Base-by-base conservation (phyloP, 73 alveolate genomes). In the Effrenium voratum region DNA sequence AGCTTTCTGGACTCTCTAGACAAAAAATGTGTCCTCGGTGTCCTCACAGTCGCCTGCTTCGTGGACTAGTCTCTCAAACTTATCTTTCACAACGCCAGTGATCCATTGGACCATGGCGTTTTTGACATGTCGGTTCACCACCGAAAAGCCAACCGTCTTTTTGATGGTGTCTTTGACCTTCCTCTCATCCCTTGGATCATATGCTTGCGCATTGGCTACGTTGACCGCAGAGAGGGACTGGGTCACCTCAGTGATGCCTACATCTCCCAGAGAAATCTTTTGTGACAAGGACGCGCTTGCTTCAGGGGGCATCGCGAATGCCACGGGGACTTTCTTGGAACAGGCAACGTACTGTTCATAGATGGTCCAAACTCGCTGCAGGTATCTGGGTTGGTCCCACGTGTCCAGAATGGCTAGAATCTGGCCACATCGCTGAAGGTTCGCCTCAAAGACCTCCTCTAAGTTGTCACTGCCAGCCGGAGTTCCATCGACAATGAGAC, bases 321-420 rank as follows among this genome's bases (percentile, higher is more conserved):
- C 59, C 50, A 87, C 95, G 45, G 76, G 84, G 5, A 87, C 40
- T 36, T 87, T 46, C 95, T 44, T 36, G 52, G 70, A 3, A 84
- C 95, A 87, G 5, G 95, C 95, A 30, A 63, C 84, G 72, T 60
- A 87, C 95, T 87, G 95, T 52, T 87, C 95, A 44, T 63, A 87
- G 84, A 87, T 72, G 50, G 95, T 87, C 95, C 95, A 87, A 26
- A 87, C 59, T 52, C 84, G 52, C 43, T 45, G 94, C 93, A 83
- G 40, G 76, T 83, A 83, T 34, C 46, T 83, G 46, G 93, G 93
- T 60, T 83, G 49, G 41, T 50, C 77, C 93, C 93, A 83, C n/a
- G 75, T 60, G 76, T 83, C 93, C 76, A 83, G 49, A 40, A 83
- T 50, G 49, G 93, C 93, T 0, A 83, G 77, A 49, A 83, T 50